Conservation (phyloP, 2,329 filamentous ascomycete genomes). For the Furcasterigmium furcatum region DNA sequence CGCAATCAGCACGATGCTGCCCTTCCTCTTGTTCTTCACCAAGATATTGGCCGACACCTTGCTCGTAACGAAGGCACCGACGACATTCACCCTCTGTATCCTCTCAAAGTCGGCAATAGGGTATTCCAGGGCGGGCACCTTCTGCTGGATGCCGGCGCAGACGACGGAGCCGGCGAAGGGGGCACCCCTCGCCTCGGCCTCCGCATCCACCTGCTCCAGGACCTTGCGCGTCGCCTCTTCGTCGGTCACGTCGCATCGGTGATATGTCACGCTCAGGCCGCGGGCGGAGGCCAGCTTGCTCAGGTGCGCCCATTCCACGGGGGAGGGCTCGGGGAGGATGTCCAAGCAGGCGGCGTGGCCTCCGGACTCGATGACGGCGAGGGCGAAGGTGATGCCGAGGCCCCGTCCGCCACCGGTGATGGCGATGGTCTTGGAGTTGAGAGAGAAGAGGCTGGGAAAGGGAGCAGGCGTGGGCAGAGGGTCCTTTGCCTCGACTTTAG, state of each 20-base stretch:
- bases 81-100: conserved; percentile 68
- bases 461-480: conserved; percentile 23
- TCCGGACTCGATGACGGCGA: conserved; percentile 45
- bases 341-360: conserved; percentile 47
- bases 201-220: conserved; percentile 30
- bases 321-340: conserved; percentile 31
- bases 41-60: conserved; percentile 64
- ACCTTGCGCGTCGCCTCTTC: conserved; percentile 31
- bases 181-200: conserved; percentile 23
- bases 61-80: conserved; percentile 66
- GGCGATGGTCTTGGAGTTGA: conserved; percentile 37
- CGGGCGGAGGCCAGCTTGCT: conserved; percentile 33
- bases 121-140: conserved; percentile 42
- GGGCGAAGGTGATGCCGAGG: conserved; percentile 45
- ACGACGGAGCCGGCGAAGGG: conserved; percentile 36
- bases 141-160: conserved; percentile 47
- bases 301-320: conserved; percentile 35
- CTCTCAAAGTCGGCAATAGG: conserved; percentile 59
- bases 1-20: conserved; percentile 47
- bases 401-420: conserved; percentile 51
- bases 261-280: conserved; percentile 32
- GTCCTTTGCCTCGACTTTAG: conserved; percentile 22
- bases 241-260: conserved; percentile 42
- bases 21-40: conserved; percentile 33
- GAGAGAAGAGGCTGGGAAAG: conserved; percentile 36